Conservation (phyloP, 2,329 filamentous ascomycete species). For the Fonsecaea pedrosoi region DNA sequence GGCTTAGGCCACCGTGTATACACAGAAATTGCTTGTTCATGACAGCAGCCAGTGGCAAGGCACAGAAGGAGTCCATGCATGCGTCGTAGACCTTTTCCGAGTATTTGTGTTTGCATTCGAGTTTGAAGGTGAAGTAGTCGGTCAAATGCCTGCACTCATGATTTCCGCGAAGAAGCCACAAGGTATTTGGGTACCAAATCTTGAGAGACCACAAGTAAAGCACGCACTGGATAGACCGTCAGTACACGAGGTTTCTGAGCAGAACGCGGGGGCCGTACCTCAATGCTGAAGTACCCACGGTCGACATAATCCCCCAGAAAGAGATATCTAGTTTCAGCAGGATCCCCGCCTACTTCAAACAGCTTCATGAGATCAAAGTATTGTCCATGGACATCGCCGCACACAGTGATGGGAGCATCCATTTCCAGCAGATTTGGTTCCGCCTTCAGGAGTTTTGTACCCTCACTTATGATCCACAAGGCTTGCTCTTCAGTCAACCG, state of each 20-base stretch:
- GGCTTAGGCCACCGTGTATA: constrained; percentile 95
- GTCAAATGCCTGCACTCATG: constrained; percentile 99
- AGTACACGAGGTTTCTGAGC: constrained; percentile 38
- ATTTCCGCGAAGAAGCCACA: constrained; percentile 96
- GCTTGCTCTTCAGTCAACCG: constrained; percentile 97
- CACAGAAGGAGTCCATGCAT: constrained; percentile 98
- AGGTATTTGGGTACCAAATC: constrained; percentile 97
- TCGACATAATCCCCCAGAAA: constrained; percentile 99
- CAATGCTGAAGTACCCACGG: constrained; percentile 97
- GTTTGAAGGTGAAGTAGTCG: constrained; percentile 99
- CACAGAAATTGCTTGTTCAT: constrained; percentile 99
- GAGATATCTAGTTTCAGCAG: constrained; percentile 92
- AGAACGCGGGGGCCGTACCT: constrained; percentile 58
- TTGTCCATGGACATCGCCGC: constrained; percentile 96
- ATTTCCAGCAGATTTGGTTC: constrained; percentile 98
- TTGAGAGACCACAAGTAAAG: constrained; percentile 97
- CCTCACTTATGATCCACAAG: constrained; percentile 88
- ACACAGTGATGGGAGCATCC: constrained; percentile 98
- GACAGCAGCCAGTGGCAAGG: constrained; percentile 87
- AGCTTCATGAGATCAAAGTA: constrained; percentile 99
- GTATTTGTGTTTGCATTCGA: constrained; percentile 99
- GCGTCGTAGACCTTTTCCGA: constrained; percentile 95
- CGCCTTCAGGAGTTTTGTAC: constrained; percentile 82
- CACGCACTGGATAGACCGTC: constrained; percentile 69
- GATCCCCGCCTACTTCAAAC: constrained; percentile 97